Base-by-base conservation (phyloP, 2,329 filamentous ascomycete genomes). In the Cadophora gregata region DNA sequence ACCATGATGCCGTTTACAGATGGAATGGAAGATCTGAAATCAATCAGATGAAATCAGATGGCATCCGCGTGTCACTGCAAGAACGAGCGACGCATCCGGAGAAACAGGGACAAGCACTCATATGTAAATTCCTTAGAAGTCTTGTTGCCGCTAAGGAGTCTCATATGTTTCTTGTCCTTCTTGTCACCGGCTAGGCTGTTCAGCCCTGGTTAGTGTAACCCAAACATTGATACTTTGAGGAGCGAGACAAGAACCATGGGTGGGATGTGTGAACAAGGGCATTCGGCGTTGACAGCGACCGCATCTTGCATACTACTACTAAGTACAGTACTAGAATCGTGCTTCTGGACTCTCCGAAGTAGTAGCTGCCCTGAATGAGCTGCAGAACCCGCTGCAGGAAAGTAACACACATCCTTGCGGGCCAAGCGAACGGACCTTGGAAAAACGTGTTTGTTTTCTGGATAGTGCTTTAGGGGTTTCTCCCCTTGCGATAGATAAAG, bases 1-100 rank as follows among this genome's bases (percentile, higher is more conserved):
- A 61, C 62, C 60, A 65, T 63, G 19, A 56, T 33, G 29, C 50
- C 50, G 50, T 53, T 33, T 4, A 31, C 29, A n/a, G n/a, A 56
- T 21, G n/a, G 51, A 19, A 36, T 56, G 27, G n/a, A 56, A 42
- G 36, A 42, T 16, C 36, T 12, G 36, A 42, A 9, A 12, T 9
- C 31, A 33, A 12, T 42, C 36, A 42, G 36, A 42, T 42, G 6
- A 16, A 12, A 42, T 42, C 36, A n/a, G n/a, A n/a, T n/a, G 14
- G 36, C 36, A 14, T 12, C 14, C 4, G n/a, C 2, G 24, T 50
- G 14, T 50, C n/a, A 24, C 47, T 25, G 47, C n/a, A n/a, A n/a
- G n/a, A n/a, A n/a, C n/a, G n/a, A n/a, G n/a, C n/a, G n/a, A n/a
- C n/a, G n/a, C n/a, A 50, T 50, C 47, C 47, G 47, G 47, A 21